Evolutionary conservation across 805 yeast species (phyloP).

Genomic region (Metschnikowia gelsemii): DNA sequence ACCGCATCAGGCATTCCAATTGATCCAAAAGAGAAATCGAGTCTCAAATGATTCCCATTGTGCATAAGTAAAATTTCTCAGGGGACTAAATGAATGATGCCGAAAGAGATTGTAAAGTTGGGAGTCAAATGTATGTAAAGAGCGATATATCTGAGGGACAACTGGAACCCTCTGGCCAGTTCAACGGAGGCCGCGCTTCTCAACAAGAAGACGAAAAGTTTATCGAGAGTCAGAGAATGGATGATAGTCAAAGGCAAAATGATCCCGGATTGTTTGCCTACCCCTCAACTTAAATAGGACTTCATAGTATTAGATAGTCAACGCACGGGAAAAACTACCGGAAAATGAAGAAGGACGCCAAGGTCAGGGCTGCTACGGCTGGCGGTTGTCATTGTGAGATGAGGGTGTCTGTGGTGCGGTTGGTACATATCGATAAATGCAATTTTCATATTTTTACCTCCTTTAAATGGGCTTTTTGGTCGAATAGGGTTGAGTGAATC

Average conservation of each 20-base stretch:
- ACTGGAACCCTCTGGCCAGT: neutral
- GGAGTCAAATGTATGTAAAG: neutral
- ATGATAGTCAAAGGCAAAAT: neutral
- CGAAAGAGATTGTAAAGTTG: constrained; percentile 1
- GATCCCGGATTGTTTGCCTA: neutral
- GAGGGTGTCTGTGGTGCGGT: constrained; percentile 8
- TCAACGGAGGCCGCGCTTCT: neutral
- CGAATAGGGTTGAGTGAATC: no score
- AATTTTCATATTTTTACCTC: constrained; percentile 3
- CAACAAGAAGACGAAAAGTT: neutral
- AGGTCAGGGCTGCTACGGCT: constrained; percentile 12
- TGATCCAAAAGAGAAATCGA: neutral
- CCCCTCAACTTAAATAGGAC: constrained; percentile 11
- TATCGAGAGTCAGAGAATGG: neutral
- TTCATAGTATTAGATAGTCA: constrained; percentile 15
- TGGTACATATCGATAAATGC: constrained; percentile 11
- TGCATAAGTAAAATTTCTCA: constrained; percentile 4
- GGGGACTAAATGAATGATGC: neutral
- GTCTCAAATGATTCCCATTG: constrained; percentile 2
- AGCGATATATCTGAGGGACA: neutral
- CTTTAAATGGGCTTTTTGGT: neutral
- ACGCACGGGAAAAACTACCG: constrained; percentile 12
- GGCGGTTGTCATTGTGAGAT: constrained; percentile 9
- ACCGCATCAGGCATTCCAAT: constrained; percentile 9
- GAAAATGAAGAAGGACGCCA: constrained; percentile 6